Conservation (phyloP, 371 early-diverging fungal species). For the Apophysomyces trapeziformis region DNA sequence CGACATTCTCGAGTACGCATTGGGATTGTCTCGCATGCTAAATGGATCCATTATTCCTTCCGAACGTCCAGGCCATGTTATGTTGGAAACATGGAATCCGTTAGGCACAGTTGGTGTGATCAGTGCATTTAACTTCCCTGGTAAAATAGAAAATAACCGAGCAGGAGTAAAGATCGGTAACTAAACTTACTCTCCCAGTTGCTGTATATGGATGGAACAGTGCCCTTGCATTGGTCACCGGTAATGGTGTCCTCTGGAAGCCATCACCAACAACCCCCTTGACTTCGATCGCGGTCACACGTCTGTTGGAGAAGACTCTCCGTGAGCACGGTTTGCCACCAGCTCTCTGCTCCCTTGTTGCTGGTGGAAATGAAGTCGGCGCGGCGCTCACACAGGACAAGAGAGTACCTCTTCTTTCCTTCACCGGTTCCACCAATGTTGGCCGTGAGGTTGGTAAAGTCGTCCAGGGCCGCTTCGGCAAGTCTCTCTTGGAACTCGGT, state of each 20-base stretch:
- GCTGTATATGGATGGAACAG: conserved; percentile 93
- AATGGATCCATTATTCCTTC: conserved; percentile 90
- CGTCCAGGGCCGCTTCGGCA: conserved; percentile 91
- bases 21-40: conserved; percentile 88
- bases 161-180: neutral
- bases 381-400: conserved; percentile 73
- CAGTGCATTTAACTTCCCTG: conserved; percentile 91
- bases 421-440: conserved; percentile 88
- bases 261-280: conserved; percentile 93
- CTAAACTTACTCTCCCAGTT: conserved; percentile 33
- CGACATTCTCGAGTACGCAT: conserved; percentile 93
- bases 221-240: conserved; percentile 90
- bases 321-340: conserved; percentile 86
- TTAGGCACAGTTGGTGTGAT: conserved; percentile 94
- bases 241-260: conserved; percentile 95
- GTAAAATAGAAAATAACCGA: conserved; percentile 26
- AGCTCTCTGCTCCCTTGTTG: conserved; percentile 86
- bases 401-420: conserved; percentile 82
- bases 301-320: conserved; percentile 85
- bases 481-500: conserved; percentile 88
- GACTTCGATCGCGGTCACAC: conserved; percentile 88
- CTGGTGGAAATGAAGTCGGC: conserved; percentile 92
- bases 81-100: conserved; percentile 98
- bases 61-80: conserved; percentile 93
- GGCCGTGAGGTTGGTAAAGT: conserved; percentile 77